Base-by-base conservation (phyloP, 169 alveolate genomes). In the Babesia bigemina region DNA sequence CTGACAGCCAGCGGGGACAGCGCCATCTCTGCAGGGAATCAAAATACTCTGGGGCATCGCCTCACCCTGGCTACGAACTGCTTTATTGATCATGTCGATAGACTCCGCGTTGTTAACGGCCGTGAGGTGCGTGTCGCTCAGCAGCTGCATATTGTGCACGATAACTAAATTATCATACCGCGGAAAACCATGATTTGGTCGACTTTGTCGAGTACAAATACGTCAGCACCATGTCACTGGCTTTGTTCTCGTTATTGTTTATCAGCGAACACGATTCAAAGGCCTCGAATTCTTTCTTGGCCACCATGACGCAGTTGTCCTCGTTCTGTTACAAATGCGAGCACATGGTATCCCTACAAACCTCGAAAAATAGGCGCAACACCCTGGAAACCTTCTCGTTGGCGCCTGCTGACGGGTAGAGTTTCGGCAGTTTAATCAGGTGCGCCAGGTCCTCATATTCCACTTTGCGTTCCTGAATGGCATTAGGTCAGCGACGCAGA, bases 341-440 rank as follows among this genome's bases (percentile, higher is more conserved):
- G 8, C 11, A 8, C 11, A 19, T 7, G 0, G 19, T 0, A 10
- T 44, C 36, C 24, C 28, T 24, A 17, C 77, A 10, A 0, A 75
- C 84, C 84, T 75, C 84, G 0, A 75, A 44, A 42, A 75, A 53
- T 42, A 75, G 57, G 22, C 75, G 59, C 24, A 75, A 49, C 1
- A 75, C 77, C 59, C 53, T 75, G 21, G 84, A 75, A 0, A 75
- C 45, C 56, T 45, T 57, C 55, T 75, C 84, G 16, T 65, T 36
- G 21, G 77, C 45, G 13, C 42, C 9, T 45, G 61, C 29, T 24
- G 84, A 45, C 16, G 78, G 75, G 39, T 75, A 63, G 10, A 52
- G 14, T 56, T 63, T 53, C 7, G 81, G 7, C 14, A 75, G 52
- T 8, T 75, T 75, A 0, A 63, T 28, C 22, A 75, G 70, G 12